Evolutionary conservation across 805 yeast genomes (phyloP).

Genomic region (Myxozyma nipponensis): DNA sequence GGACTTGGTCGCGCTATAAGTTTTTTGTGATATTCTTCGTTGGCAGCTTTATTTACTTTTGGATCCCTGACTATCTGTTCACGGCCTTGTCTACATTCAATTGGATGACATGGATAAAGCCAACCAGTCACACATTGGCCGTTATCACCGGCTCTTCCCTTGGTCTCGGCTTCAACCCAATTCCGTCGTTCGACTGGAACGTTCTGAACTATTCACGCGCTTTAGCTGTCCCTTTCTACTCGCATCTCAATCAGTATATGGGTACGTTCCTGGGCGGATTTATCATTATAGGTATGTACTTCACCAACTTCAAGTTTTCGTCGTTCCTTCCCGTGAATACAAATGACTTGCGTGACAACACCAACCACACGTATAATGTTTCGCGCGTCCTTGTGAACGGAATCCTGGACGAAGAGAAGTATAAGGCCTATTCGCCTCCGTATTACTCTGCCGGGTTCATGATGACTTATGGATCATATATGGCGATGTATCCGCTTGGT

Average conservation of each 20-base stretch:
- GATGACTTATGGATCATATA: slow-evolving; percentile 54
- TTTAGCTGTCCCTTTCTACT: slow-evolving; percentile 17
- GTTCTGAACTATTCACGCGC: slow-evolving; percentile 44
- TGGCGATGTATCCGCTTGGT: slow-evolving; percentile 46
- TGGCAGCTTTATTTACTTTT: slow-evolving; percentile 49
- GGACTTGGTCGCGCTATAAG: slow-evolving; percentile 53
- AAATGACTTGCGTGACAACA: slow-evolving; percentile 48
- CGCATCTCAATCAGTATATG: slow-evolving; percentile 44
- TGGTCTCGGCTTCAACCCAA: slow-evolving; percentile 63
- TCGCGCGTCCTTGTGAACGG: slow-evolving; percentile 46
- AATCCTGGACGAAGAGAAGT: slow-evolving; percentile 46
- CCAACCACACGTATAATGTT: slow-evolving; percentile 50
- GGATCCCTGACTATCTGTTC: slow-evolving; percentile 60
- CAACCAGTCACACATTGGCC: slow-evolving; percentile 56
- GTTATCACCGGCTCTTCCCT: slow-evolving; percentile 59
- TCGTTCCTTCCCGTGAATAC: slow-evolving; percentile 53
- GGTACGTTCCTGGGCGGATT: slow-evolving; percentile 48
- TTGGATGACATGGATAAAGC: slow-evolving; percentile 63
- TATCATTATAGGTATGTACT: slow-evolving; percentile 48
- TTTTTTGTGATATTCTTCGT: slow-evolving; percentile 46
- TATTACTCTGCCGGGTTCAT: slow-evolving; percentile 54
- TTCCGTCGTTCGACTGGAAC: slow-evolving; percentile 63
- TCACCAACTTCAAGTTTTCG: slow-evolving; percentile 53
- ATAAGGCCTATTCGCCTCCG: slow-evolving; percentile 59
- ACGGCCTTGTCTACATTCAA: slow-evolving; percentile 54